Conservation (phyloP, 495 filamentous ascomycete species). For the Hypoxylon trugodes region DNA sequence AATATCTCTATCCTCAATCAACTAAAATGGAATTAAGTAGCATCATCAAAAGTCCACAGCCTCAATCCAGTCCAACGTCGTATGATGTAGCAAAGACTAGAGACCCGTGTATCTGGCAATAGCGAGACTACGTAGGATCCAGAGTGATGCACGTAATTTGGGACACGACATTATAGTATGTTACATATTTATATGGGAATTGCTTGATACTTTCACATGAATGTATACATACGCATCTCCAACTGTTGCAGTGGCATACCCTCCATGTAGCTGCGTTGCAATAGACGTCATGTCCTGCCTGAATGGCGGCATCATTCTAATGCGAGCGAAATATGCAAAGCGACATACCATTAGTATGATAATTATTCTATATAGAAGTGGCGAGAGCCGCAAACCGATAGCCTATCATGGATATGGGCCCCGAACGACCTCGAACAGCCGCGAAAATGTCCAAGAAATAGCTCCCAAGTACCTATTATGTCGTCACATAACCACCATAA, state of each 20-base stretch:
- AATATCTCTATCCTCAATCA: too few relatives aligned
- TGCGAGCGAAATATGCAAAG: not conserved
- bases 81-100: too few relatives aligned
- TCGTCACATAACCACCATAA: slow-evolving; percentile 9
- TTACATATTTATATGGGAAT: not conserved
- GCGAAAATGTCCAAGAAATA: not conserved
- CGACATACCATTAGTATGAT: too few relatives aligned
- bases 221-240: not conserved
- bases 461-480: not conserved
- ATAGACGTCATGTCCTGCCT: slow-evolving; percentile 9
- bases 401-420: slow-evolving; percentile 1
- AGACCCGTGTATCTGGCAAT: not conserved
- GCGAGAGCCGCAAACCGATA: not conserved
- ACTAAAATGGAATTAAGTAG: too few relatives aligned
- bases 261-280: slow-evolving; percentile 1
- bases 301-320: not conserved
- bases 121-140: not conserved
- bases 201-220: not conserved
- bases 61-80: too few relatives aligned
- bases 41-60: too few relatives aligned
- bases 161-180: not conserved
- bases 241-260: not conserved
- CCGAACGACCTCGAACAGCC: slow-evolving; percentile 9
- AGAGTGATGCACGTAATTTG: not conserved
- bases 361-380: not conserved